These are phyloP conservation scores for Tulasnella sp. DNA, from an alignment of 768 basidiomycete genomes.

Conservation along the genomic window DNA sequence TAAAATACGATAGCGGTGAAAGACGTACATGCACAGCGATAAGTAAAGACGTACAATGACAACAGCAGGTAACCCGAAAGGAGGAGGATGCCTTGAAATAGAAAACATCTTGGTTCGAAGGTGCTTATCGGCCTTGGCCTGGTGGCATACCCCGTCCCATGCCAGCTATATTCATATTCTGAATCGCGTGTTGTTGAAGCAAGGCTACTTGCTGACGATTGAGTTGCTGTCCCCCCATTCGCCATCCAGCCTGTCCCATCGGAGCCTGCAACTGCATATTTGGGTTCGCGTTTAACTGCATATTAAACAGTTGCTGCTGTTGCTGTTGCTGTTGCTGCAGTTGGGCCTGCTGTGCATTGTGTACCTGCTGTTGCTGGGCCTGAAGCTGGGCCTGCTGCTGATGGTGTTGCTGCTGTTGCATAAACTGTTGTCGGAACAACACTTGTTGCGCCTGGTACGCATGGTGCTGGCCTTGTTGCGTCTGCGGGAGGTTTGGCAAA, in stretches of 20 bases:
- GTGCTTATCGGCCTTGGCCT: too few relatives aligned
- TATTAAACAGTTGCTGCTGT: not conserved
- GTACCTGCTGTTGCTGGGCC: slow-evolving; percentile 12
- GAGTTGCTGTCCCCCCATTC: not conserved
- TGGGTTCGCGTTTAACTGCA: not conserved
- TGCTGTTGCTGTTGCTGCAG: slow-evolving; percentile 14
- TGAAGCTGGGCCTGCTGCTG: slow-evolving; percentile 21
- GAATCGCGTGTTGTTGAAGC: not conserved
- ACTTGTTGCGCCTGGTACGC: slow-evolving; percentile 19
- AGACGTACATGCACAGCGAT: too few relatives aligned
- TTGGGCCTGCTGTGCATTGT: slow-evolving; percentile 15
- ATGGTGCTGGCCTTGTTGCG: slow-evolving; percentile 9
- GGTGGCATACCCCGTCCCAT: not conserved
- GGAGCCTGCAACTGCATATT: not conserved
- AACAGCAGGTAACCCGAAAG: too few relatives aligned
- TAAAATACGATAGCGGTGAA: too few relatives aligned
- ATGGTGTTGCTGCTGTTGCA: slow-evolving; percentile 15
- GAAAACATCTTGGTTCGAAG: too few relatives aligned
- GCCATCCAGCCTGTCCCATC: not conserved
- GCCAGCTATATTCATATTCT: slow-evolving; percentile 1
- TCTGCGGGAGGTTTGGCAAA: not conserved
- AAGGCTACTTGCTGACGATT: too few relatives aligned
- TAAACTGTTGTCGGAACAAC: slow-evolving; percentile 19
- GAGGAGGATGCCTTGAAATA: too few relatives aligned
- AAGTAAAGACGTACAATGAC: too few relatives aligned